phyloP scores from a whole-genome alignment of 1,284 basidiomycete species.

The Sutorius eximius region DNA sequence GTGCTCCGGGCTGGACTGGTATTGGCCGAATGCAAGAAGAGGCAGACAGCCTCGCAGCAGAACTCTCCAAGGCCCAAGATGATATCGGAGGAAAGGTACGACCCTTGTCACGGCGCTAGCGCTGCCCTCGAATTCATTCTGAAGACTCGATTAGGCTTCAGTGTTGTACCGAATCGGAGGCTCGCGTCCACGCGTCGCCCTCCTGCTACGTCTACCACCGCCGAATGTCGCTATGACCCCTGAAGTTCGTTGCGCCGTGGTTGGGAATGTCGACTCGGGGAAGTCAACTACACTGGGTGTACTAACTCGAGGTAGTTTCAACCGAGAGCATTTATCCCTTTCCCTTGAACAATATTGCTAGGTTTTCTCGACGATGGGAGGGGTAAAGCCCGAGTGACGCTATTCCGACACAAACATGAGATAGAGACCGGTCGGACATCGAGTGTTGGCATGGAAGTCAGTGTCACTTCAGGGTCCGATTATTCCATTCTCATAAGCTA shows the following conservation, averaged over 20 bases:
- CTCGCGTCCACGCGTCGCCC: conserved; percentile 52
- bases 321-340: not conserved
- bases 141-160: conserved; percentile 44
- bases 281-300: conserved; percentile 95
- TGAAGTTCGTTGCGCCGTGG: conserved; percentile 93
- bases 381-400: conserved; percentile 87
- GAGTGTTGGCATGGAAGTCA: conserved; percentile 93
- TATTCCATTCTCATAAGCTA: not conserved
- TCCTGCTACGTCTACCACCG: conserved; percentile 71
- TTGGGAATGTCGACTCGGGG: conserved; percentile 93
- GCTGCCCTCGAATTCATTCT: not conserved
- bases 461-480: conserved; percentile 7
- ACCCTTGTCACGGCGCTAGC: not conserved
- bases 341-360: conserved; percentile 36
- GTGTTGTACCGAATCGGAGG: conserved; percentile 50
- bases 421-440: conserved; percentile 94
- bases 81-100: conserved; percentile 75
- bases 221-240: conserved; percentile 69
- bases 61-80: conserved; percentile 52
- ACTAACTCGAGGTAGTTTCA: conserved; percentile 61
- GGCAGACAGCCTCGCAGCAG: conserved; percentile 46
- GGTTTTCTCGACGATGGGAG: conserved; percentile 93
- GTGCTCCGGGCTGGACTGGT: conserved; percentile 55
- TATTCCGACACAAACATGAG: conserved; percentile 98
- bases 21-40: conserved; percentile 49